Conservation (phyloP, 1,284 basidiomycete species). For the Quambalaria eucalypti region DNA sequence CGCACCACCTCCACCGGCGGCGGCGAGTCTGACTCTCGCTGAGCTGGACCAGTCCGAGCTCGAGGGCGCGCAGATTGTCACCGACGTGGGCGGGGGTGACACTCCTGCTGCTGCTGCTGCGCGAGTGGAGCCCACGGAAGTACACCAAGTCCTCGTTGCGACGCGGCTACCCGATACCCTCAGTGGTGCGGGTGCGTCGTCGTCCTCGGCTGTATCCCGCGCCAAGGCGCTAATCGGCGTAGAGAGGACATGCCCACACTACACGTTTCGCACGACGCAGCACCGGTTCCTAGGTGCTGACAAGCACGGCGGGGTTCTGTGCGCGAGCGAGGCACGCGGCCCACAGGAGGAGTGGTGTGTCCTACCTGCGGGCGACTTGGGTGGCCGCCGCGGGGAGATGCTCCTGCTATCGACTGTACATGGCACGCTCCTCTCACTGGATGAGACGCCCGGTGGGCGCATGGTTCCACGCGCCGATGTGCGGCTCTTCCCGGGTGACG, state of each 20-base stretch:
- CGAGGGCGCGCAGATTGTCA: conserved; percentile 3
- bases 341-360: conserved; percentile 9
- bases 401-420: not conserved
- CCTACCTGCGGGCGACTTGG: not conserved
- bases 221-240: too few relatives aligned
- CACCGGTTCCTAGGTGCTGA: conserved; percentile 6
- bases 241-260: too few relatives aligned
- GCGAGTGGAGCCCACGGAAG: not conserved
- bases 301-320: conserved; percentile 2
- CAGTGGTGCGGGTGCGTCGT: too few relatives aligned
- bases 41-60: not conserved
- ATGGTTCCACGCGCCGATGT: conserved; percentile 7
- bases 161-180: conserved; percentile 6
- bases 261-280: conserved; percentile 5
- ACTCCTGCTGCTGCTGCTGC: not conserved
- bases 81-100: not conserved
- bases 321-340: conserved; percentile 7
- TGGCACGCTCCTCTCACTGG: conserved; percentile 2
- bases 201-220: conserved; percentile 1
- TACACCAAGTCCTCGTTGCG: conserved; percentile 11
- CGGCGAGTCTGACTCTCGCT: not conserved
- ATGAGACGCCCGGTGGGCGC: conserved; percentile 8
- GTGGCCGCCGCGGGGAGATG: not conserved
- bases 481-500: not conserved
- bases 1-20: not conserved